Conservation (phyloP, 352 stramenopile genomes). For the Globisporangium okanoganense region DNA sequence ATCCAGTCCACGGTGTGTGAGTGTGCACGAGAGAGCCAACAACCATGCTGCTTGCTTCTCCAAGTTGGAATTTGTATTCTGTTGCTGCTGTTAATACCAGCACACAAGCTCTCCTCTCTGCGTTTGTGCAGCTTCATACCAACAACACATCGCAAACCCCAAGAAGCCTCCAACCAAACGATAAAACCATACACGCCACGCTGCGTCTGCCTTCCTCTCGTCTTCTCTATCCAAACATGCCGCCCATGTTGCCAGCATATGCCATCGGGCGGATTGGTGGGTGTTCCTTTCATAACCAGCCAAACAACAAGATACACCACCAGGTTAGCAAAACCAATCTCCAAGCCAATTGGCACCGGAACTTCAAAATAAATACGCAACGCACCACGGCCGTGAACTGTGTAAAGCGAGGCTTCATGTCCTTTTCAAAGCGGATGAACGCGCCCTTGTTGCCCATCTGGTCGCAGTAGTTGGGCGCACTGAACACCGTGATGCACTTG, state of each 20-base stretch:
- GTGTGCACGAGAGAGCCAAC: not conserved
- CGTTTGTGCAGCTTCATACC: not conserved
- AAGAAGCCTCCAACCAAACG: not conserved
- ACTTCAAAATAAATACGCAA: constrained; percentile 6
- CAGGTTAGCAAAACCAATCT: not conserved
- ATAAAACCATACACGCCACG: not conserved
- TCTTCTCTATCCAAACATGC: constrained; percentile 73
- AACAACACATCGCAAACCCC: not conserved
- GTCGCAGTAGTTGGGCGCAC: constrained; percentile 99
- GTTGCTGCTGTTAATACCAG: not conserved
- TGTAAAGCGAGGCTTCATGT: constrained; percentile 95
- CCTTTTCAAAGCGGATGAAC: constrained; percentile 97
- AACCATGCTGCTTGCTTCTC: not conserved
- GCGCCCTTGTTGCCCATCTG: constrained; percentile 99
- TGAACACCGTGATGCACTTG: constrained; percentile 99
- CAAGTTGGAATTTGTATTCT: not conserved
- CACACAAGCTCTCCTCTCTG: not conserved
- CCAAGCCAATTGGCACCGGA: not conserved
- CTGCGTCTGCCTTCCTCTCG: not conserved
- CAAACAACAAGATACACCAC: too few species aligned
- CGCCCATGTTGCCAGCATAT: constrained; percentile 89
- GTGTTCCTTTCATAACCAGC: constrained; percentile 50
- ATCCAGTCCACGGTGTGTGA: not conserved
- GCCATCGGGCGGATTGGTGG: constrained; percentile 87
- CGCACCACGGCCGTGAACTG: constrained; percentile 92